Evolutionary conservation across 177 flowering plant species (phyloP).

Genomic region (Telopea speciosissima): DNA sequence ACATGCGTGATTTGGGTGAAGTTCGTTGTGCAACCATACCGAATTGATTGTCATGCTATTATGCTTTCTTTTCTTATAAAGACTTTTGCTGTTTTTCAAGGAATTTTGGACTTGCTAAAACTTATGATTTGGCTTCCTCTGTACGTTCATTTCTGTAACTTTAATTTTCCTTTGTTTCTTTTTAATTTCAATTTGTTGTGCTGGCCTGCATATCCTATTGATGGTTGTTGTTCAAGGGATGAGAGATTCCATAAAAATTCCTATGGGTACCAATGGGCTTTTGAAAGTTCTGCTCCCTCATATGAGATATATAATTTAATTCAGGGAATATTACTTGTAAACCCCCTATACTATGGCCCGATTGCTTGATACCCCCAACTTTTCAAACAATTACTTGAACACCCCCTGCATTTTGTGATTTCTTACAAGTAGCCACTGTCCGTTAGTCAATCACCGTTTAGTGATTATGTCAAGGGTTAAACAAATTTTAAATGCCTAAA

Average conservation of each 20-base stretch:
- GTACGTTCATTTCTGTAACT: constrained; percentile 31
- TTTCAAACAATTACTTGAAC: too few species aligned
- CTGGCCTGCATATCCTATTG: background rate
- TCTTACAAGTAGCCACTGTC: too few species aligned
- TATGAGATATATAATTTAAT: too few species aligned
- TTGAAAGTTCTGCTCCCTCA: background rate
- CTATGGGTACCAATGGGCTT: background rate
- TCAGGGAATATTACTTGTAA: too few species aligned
- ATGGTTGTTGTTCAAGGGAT: background rate
- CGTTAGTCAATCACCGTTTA: too few species aligned
- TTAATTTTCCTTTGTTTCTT: background rate
- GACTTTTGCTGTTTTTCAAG: constrained; percentile 28
- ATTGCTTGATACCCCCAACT: too few species aligned
- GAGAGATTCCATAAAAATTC: background rate
- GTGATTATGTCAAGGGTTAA: too few species aligned
- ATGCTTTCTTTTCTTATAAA: background rate
- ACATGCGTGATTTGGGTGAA: too few species aligned
- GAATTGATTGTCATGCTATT: background rate
- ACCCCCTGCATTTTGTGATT: too few species aligned
- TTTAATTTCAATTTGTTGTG: background rate
- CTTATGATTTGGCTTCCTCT: constrained; percentile 75
- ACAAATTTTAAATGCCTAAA: too few species aligned
- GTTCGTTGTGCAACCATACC: background rate
- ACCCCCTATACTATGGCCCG: too few species aligned
- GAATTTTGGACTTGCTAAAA: constrained; percentile 83